Percentiles rank a stretch among this genome's conserved stretches.
These are phyloP conservation scores for Vaucheria bursata DNA, from an alignment of 352 stramenopile genomes.

Conservation along the genomic window DNA sequence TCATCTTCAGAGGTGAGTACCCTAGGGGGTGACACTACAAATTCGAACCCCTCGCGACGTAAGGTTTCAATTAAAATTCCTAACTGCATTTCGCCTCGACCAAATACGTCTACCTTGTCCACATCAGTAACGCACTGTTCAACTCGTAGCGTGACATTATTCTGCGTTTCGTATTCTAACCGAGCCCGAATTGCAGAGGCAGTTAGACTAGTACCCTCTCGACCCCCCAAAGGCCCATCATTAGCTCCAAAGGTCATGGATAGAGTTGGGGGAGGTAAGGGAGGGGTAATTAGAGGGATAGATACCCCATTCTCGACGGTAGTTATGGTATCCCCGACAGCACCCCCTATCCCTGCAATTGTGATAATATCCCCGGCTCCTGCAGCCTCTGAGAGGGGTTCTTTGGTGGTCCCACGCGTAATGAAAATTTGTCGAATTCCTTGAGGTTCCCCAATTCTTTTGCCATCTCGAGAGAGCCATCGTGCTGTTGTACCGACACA, in stretches of 20 bases:
- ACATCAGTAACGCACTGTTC: conserved; percentile 65
- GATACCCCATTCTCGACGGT: conserved; percentile 52
- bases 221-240: conserved; percentile 84
- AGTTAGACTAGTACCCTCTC: conserved; percentile 84
- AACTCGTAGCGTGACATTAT: conserved; percentile 93
- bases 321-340: conserved; percentile 75
- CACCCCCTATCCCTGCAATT: conserved; percentile 73
- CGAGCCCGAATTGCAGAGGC: conserved; percentile 45
- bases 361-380: conserved; percentile 91
- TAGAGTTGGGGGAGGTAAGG: conserved; percentile 90
- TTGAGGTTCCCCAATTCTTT: conserved; percentile 50
- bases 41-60: conserved; percentile 94
- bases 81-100: conserved; percentile 85
- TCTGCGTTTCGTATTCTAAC: conserved; percentile 75
- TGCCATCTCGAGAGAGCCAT: conserved; percentile 65
- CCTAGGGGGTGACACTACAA: conserved; percentile 89
- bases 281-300: conserved; percentile 75
- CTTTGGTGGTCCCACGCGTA: conserved; percentile 25
- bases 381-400: conserved; percentile 13
- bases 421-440: conserved; percentile 37
- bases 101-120: conserved; percentile 84
- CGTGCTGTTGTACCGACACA: conserved; percentile 58
- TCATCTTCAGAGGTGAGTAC: conserved; percentile 73
- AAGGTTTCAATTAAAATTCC: conserved; percentile 98
- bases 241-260: conserved; percentile 95